Base-by-base conservation (phyloP, 306 rosid species). In the Biancaea sappan region DNA sequence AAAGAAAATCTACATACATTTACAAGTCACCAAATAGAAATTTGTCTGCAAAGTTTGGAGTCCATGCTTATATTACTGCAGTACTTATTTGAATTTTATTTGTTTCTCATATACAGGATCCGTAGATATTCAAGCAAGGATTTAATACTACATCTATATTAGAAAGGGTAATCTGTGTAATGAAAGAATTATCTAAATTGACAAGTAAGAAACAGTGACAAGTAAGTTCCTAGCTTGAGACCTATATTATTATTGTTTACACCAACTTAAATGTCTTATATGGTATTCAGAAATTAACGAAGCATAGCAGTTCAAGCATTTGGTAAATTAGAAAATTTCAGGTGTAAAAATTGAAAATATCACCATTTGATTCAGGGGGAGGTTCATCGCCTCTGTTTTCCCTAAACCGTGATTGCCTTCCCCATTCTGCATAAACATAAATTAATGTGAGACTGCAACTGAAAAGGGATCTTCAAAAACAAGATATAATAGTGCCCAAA, bases 401-500 rank as follows among this genome's bases (percentile, higher is more conserved):
- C 56, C 59, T 54, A 58, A 80, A 80, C 76, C 83, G 68, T 0
- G 85, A 56, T 53, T 14, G 65, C 57, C 85, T 66, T 63, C 73
- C 81, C 79, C 57, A 64, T 60, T 73, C 88, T 84, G 80, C 83
- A 70, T 0, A 51, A 70, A 73, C 69, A 68, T 67, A 84, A 76
- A 11, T 52, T 48, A 63, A 74, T 77, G 72, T 63, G 59, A 81
- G 72, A 62, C 44, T 48, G 5, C 31, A 56, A 50, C 77, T 31
- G 28, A 75, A 65, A 73, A 3, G 41, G 31, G 43, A 31, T 61
- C 51, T 14, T 24, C 41, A 59, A 79, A 64, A 46, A 54, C 25
- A 8, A 22, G 53, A 35, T 25, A 31, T 16, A 59, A 10, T 51
- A 69, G 38, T 13, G 0, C 19, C 22, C 24, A 41, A 22, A 71